A percentile compares a stretch with the other conserved stretches of the same genome.
These are phyloP conservation scores for Hydnum rufescens DNA, from an alignment of 768 basidiomycete genomes.

Conservation along the genomic window DNA sequence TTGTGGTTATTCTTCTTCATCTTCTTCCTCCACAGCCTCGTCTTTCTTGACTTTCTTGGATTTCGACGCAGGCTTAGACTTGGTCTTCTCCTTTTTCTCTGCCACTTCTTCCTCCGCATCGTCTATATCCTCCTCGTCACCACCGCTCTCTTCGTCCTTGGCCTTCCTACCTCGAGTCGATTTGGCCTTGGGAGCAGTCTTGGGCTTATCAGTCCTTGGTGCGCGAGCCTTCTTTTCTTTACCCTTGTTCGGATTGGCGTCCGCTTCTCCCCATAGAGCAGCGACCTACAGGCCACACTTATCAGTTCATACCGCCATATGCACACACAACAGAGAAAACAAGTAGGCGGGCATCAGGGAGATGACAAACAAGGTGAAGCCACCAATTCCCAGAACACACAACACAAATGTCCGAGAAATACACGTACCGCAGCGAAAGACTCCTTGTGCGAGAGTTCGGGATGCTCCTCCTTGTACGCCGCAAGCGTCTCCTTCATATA, in stretches of 20 bases:
- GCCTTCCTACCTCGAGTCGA: conserved; percentile 1
- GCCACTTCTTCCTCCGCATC: not conserved
- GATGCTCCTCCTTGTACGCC: conserved; percentile 34
- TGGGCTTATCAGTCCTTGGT: conserved; percentile 24
- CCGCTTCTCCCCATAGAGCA: conserved; percentile 34
- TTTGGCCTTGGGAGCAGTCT: conserved; percentile 13
- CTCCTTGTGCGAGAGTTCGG: conserved; percentile 29
- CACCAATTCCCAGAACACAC: not conserved
- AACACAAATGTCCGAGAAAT: not conserved
- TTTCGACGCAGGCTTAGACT: not conserved
- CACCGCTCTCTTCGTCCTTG: conserved; percentile 3
- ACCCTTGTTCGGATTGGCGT: conserved; percentile 45
- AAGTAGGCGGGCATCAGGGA: not conserved
- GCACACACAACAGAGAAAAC: not conserved
- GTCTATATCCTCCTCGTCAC: conserved; percentile 5
- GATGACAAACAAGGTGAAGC: not conserved
- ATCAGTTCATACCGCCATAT: not conserved
- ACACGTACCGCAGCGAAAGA: conserved; percentile 29
- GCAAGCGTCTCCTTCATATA: conserved; percentile 39
- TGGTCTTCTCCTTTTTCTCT: not conserved
- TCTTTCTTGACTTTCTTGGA: not conserved
- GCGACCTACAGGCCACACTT: conserved; percentile 28
- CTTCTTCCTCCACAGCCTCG: not conserved
- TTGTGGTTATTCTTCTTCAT: not conserved
- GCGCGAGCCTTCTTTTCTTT: conserved; percentile 19